These are phyloP conservation scores for Suillus clintonianus DNA, from an alignment of 768 basidiomycete species.

Conservation along the genomic window DNA sequence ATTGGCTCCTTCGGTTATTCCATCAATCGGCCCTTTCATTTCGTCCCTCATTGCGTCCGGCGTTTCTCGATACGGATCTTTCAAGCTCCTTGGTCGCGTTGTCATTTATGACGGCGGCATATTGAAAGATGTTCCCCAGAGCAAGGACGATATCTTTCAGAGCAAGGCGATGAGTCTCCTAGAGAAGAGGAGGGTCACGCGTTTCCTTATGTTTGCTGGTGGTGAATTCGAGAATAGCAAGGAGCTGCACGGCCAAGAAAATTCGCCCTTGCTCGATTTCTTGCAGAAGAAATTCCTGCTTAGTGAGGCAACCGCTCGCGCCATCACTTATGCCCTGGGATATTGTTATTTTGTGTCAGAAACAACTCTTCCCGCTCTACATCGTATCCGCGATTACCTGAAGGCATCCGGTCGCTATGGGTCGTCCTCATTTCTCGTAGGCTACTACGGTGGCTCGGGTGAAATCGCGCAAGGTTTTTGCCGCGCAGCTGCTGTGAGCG, in stretches of 20 bases:
- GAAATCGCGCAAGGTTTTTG: conserved; percentile 92
- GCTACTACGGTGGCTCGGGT: conserved; percentile 91
- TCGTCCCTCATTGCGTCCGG: conserved; percentile 78
- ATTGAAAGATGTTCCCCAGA: conserved; percentile 75
- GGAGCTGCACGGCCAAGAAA: conserved; percentile 58
- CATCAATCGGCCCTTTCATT: conserved; percentile 77
- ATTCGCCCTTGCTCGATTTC: conserved; percentile 61
- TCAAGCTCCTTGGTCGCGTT: conserved; percentile 76
- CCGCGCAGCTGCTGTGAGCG: conserved; percentile 82
- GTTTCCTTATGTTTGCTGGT: conserved; percentile 81
- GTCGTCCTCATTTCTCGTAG: conserved; percentile 85
- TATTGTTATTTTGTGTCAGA: conserved; percentile 68
- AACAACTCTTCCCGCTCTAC: conserved; percentile 60
- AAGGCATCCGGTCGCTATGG: conserved; percentile 86
- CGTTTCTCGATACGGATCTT: conserved; percentile 89
- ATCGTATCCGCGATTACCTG: conserved; percentile 73
- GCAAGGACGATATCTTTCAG: conserved; percentile 94
- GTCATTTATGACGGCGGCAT: conserved; percentile 54
- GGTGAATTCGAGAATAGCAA: conserved; percentile 68
- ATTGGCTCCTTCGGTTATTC: conserved; percentile 80
- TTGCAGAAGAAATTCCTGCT: conserved; percentile 67
- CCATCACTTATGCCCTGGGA: conserved; percentile 79
- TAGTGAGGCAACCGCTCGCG: conserved; percentile 52
- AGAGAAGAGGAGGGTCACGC: conserved; percentile 91
- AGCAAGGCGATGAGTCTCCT: conserved; percentile 71